A percentile compares a stretch with the other conserved stretches of the same genome.
Conservation (phyloP, 768 basidiomycete species). For the Boletus eberwhitei region DNA sequence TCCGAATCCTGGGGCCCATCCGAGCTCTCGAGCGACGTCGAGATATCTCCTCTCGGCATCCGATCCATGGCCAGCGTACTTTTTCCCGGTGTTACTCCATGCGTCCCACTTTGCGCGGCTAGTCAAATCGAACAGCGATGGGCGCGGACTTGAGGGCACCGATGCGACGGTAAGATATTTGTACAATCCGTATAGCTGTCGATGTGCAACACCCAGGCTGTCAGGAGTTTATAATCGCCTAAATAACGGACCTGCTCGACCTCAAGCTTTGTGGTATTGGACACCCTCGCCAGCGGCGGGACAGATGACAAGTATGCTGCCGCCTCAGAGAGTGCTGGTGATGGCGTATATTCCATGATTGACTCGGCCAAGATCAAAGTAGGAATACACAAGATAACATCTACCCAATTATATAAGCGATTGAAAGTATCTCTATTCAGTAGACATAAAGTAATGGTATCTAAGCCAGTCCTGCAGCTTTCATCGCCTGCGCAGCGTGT, state of each 20-base stretch:
- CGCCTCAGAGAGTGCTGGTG: slow-evolving; percentile 52
- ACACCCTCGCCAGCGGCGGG: slow-evolving; percentile 50
- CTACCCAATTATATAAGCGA: slow-evolving; percentile 38
- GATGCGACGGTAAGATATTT: slow-evolving; percentile 65
- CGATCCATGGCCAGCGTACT: slow-evolving; percentile 37
- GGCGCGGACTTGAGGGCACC: slow-evolving; percentile 55
- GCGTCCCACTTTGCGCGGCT: slow-evolving; percentile 88
- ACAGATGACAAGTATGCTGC: slow-evolving; percentile 61
- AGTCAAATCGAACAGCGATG: slow-evolving; percentile 74
- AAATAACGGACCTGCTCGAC: slow-evolving; percentile 39
- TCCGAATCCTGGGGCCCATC: slow-evolving; percentile 52
- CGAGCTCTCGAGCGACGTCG: slow-evolving; percentile 61
- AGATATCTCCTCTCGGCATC: slow-evolving; percentile 67
- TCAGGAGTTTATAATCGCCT: slow-evolving; percentile 14
- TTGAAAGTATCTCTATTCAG: slow-evolving; percentile 4
- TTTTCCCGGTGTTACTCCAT: slow-evolving; percentile 55
- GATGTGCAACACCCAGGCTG: slow-evolving; percentile 23
- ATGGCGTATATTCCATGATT: slow-evolving; percentile 32
- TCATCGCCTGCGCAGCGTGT: slow-evolving; percentile 57
- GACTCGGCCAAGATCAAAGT: background rate
- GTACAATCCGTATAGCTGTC: slow-evolving; percentile 82
- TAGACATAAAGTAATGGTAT: slow-evolving; percentile 21
- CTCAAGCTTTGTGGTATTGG: slow-evolving; percentile 71
- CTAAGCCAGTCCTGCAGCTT: slow-evolving; percentile 68
- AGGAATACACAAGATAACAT: background rate